These are phyloP conservation scores for Fusarium burgessii DNA, from an alignment of 2,329 filamentous ascomycete species.

Conservation along the genomic window DNA sequence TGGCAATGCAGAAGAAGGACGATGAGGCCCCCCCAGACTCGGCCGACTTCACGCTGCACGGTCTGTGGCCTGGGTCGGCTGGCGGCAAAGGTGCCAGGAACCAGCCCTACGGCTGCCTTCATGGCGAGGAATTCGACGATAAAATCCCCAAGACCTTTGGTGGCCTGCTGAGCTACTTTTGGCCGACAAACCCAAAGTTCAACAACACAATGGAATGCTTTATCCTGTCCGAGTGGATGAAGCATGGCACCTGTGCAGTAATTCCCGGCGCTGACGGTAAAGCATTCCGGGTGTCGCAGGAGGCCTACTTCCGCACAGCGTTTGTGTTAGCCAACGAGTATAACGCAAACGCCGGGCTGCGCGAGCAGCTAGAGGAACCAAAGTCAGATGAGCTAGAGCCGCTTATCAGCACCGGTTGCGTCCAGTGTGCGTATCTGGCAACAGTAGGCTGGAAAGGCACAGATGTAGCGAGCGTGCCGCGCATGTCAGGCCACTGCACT, in stretches of 20 bases:
- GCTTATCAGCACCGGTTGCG: neutral
- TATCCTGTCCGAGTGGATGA: slow-evolving; percentile 7
- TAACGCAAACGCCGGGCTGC: neutral
- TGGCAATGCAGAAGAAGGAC: neutral
- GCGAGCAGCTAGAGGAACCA: neutral
- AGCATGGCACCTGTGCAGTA: slow-evolving; percentile 6
- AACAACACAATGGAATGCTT: slow-evolving; percentile 10
- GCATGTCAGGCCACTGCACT: neutral
- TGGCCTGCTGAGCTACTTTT: neutral
- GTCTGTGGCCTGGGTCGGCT: neutral
- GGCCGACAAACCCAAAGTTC: neutral
- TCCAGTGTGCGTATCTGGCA: neutral
- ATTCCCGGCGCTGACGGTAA: neutral
- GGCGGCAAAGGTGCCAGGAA: neutral
- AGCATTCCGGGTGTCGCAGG: neutral
- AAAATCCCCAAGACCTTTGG: neutral
- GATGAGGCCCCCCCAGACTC: rapidly evolving
- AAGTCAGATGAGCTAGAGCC: neutral
- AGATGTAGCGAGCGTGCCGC: neutral
- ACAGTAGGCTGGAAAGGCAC: neutral
- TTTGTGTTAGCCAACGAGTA: slow-evolving; percentile 6
- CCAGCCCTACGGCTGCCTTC: neutral
- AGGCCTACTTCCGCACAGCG: neutral
- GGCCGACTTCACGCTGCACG: neutral
- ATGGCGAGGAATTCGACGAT: slow-evolving; percentile 6